These are phyloP conservation scores for Ceratobasidium sp. DNA, from an alignment of 1,284 basidiomycete species.

Conservation along the genomic window DNA sequence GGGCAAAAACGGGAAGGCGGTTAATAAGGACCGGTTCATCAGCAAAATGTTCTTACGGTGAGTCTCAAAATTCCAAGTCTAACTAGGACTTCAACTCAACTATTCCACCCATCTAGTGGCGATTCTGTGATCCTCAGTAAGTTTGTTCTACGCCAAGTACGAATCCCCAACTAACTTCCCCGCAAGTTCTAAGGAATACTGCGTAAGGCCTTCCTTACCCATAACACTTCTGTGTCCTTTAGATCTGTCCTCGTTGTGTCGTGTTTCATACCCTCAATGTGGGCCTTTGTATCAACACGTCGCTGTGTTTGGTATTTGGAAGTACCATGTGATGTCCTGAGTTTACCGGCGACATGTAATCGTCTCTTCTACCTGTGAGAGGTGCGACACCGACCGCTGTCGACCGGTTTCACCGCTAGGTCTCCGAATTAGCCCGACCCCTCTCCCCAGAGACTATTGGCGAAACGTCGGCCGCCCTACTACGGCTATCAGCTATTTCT, in stretches of 20 bases:
- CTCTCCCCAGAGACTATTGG: neutral
- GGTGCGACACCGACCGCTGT: neutral
- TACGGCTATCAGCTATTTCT: too few relatives aligned
- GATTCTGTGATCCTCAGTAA: slow-evolving; percentile 95
- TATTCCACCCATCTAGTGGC: slow-evolving; percentile 67
- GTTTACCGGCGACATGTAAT: too few relatives aligned
- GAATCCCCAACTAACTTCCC: slow-evolving; percentile 46
- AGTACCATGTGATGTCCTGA: neutral
- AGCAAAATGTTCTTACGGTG: slow-evolving; percentile 96
- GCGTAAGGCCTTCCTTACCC: slow-evolving; percentile 64
- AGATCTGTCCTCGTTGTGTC: neutral
- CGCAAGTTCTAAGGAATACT: slow-evolving; percentile 85
- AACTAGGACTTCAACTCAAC: slow-evolving; percentile 3
- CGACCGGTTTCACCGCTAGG: neutral
- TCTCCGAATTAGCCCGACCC: neutral
- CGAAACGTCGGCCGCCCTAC: neutral
- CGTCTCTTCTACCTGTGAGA: neutral
- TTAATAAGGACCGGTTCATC: slow-evolving; percentile 99
- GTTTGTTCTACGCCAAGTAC: slow-evolving; percentile 55
- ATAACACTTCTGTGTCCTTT: neutral
- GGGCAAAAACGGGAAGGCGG: slow-evolving; percentile 97
- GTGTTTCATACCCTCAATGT: neutral
- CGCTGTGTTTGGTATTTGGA: neutral
- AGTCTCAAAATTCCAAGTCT: slow-evolving; percentile 52
- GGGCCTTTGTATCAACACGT: neutral